Conservation (phyloP, 805 yeast genomes). For the Cyberlindnera meyerae region DNA sequence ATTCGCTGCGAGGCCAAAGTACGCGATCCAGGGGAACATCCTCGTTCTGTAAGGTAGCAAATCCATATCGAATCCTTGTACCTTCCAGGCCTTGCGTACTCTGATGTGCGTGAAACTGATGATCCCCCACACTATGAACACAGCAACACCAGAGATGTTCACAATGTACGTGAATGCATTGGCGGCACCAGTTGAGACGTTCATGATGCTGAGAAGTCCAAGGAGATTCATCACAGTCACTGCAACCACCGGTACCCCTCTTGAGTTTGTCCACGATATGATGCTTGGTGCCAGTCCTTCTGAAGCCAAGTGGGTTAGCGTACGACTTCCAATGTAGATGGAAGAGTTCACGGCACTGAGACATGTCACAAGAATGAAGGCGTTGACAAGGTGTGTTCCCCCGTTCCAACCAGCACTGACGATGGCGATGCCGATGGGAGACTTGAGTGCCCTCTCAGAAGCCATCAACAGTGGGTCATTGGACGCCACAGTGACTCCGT, state of each 20-base stretch:
- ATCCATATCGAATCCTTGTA: slow-evolving; percentile 60
- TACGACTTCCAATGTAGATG: slow-evolving; percentile 64
- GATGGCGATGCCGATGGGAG: slow-evolving; percentile 73
- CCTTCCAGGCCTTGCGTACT: slow-evolving; percentile 59
- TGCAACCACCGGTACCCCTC: slow-evolving; percentile 63
- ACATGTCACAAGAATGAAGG: slow-evolving; percentile 61
- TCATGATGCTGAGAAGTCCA: slow-evolving; percentile 62
- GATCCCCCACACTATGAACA: slow-evolving; percentile 67
- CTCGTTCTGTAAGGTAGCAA: slow-evolving; percentile 69
- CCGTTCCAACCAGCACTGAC: slow-evolving; percentile 60
- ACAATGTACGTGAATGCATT: slow-evolving; percentile 67
- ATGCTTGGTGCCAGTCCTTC: slow-evolving; percentile 57
- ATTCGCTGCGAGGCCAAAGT: slow-evolving; percentile 34
- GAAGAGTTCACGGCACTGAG: slow-evolving; percentile 67
- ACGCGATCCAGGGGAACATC: slow-evolving; percentile 39
- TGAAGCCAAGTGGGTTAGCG: slow-evolving; percentile 57
- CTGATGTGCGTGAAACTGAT: slow-evolving; percentile 61
- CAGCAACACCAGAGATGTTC: slow-evolving; percentile 71
- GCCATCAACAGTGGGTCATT: slow-evolving; percentile 47
- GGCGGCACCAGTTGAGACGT: slow-evolving; percentile 46
- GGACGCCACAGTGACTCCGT: slow-evolving; percentile 65
- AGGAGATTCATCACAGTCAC: slow-evolving; percentile 52
- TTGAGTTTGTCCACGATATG: slow-evolving; percentile 44
- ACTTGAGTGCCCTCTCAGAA: slow-evolving; percentile 39
- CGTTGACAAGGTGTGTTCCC: slow-evolving; percentile 66